Base-by-base conservation (phyloP, 2,329 filamentous ascomycete genomes). In the Ophiognomonia clavigignenti-juglandacearum region DNA sequence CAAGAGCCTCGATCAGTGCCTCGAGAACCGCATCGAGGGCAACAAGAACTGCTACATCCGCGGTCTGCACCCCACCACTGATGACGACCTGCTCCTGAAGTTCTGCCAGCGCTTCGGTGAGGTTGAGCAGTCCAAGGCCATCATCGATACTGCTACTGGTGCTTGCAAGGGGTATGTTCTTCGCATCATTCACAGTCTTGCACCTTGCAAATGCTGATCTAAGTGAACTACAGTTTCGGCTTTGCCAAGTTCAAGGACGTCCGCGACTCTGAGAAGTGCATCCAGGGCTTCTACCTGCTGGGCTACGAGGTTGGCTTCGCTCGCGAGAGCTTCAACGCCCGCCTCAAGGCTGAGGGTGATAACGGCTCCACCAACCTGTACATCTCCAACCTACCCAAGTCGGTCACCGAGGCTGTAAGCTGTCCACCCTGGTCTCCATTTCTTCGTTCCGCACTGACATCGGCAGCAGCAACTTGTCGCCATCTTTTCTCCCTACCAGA, bases 21-120 rank as follows among this genome's bases (percentile, higher is more conserved):
- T 98, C 40, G 88, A 96, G 69, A 97, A 97, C 61, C 86, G 90
- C 50, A 93, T 84, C 48, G 72, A 87, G 39, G 91, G 91, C 37
- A 96, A 97, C 62, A 93, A 90, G 54, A 98, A 98, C 61, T 92
- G 98, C 55, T 98, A 98, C 73, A 96, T 98, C 54, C 88, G 93
- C 52, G 95, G 95, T 16, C 84, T 98, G 53, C 87, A 95, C 54
- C 92, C 93, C 0, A 92, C 95, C 58, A 98, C 92, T 1, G 93
- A 95, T 40, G 93, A 98, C 60, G 87, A 95, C 41, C 85, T 95
- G 62, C 74, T 98, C 16, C 79, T 86, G 58, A 75, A 77, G 36
- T 97, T 93, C 69, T 86, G 92, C 36, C 76, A 81, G 57, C 87
- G 92, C 42, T 98, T 97, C 62, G 95, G 93, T 35, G 83, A 86